Base-by-base conservation (phyloP, 2,329 filamentous ascomycete species). In the Chrysoporthe austroafricana region DNA sequence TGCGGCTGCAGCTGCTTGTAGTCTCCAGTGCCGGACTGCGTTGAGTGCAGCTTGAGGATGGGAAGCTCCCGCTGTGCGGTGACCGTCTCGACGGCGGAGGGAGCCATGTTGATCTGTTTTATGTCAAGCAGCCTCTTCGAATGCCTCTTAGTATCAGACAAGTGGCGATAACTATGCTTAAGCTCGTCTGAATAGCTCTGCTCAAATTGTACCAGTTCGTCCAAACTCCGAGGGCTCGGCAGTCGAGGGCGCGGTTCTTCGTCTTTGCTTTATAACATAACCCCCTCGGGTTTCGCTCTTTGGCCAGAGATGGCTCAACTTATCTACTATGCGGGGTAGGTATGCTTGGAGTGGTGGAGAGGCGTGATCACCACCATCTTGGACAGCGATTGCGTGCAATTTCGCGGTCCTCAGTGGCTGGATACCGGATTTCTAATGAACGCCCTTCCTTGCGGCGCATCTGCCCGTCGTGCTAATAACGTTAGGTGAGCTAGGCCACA, bases 71-170 rank as follows among this genome's bases (percentile, higher is more conserved):
- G 70, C 39, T 71, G 62, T 36, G 74, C 76, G 66, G 74, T 76
- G 66, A 74, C 61, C 62, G 75, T 77, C 70, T 77, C 73, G 8
- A 73, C 73, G 36, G 77, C 75, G 36, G 76, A 77, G 44, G 77
- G 77, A n/a, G 77, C 76, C 77, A 79, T 79, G 44, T 16, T 71
- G n/a, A 70, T 90, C 21, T 5, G 13, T 39, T 59, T 42, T 36
- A 9, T 58, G 42, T 1, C 8, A n/a, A 43, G 13, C 8, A 13
- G 2, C n/a, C 58, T 16, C 26, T n/a, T 9, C 36, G 11, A 2
- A 26, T 6, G 36, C 36, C 11, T 16, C 6, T 44, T 42, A 39
- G 21, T 14, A 58, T 2, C n/a, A 18, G 14, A n/a, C 16, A 42
- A 44, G 14, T 3, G 5, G 14, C 11, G 0, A n/a, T 18, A 21